Evolutionary conservation across 345 rosid genomes (phyloP).

Genomic region (Melastoma malabathricum): DNA sequence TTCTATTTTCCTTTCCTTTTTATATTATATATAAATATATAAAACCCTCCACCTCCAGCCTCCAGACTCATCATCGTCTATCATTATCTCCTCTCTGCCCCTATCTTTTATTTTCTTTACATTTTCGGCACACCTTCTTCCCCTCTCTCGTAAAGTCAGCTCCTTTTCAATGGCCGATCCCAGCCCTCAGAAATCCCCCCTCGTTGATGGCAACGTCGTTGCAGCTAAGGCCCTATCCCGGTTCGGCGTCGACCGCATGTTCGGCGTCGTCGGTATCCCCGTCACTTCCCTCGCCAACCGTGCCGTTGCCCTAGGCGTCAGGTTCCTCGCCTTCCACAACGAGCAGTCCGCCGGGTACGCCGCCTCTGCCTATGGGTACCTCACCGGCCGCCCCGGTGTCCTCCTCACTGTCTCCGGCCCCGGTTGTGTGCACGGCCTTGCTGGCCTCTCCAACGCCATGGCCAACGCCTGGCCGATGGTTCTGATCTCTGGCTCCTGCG

Average conservation of each 20-base stretch:
- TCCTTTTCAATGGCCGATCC: constrained; percentile 18
- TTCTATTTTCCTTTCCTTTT: no score
- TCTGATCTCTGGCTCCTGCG: constrained; percentile 90
- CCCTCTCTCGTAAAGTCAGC: background rate
- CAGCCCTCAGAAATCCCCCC: background rate
- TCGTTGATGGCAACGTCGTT: constrained; percentile 58
- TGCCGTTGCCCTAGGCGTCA: constrained; percentile 63
- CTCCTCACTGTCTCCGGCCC: constrained; percentile 94
- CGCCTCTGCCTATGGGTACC: constrained; percentile 91
- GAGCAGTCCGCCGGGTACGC: constrained; percentile 99
- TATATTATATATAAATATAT: no score
- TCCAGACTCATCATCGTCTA: background rate
- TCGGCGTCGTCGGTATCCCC: constrained; percentile 95
- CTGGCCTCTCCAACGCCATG: constrained; percentile 89
- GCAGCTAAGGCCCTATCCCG: constrained; percentile 53
- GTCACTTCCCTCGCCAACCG: constrained; percentile 85
- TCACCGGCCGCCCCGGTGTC: constrained; percentile 69
- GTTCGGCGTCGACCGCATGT: constrained; percentile 82
- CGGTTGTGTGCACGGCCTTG: constrained; percentile 93
- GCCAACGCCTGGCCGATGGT: constrained; percentile 80
- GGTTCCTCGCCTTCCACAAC: constrained; percentile 92
- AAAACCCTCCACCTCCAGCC: background rate
- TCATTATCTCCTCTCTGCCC: background rate
- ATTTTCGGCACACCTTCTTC: background rate
- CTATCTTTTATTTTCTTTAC: background rate